Evolutionary conservation across 768 basidiomycete genomes (phyloP).

Genomic region (Sporobolomyces phaffii): DNA sequence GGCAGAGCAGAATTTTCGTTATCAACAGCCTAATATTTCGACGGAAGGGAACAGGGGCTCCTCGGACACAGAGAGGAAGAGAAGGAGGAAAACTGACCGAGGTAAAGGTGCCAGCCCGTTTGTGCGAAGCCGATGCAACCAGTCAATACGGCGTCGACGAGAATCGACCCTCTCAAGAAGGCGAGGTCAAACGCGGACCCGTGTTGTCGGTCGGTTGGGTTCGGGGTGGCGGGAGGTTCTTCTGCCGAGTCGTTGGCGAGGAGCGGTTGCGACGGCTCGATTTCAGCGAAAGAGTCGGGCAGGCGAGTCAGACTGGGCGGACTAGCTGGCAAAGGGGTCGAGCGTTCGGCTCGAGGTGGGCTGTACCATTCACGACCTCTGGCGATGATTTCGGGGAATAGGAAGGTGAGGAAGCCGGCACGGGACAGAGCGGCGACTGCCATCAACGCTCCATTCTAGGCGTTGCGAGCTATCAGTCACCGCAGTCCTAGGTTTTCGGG

Average conservation of each 20-base stretch:
- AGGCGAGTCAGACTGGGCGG: slow-evolving; percentile 23
- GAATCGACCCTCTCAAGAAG: slow-evolving; percentile 44
- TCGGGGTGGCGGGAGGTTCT: slow-evolving; percentile 13
- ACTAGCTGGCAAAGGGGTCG: slow-evolving; percentile 23
- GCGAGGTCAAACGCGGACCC: slow-evolving; percentile 44
- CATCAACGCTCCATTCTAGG: slow-evolving; percentile 37
- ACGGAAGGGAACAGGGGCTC: too few relatives aligned
- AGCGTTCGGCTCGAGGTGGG: slow-evolving; percentile 19
- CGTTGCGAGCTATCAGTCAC: neutral
- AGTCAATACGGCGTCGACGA: slow-evolving; percentile 44
- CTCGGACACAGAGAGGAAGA: slow-evolving; percentile 21
- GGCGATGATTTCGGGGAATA: slow-evolving; percentile 24
- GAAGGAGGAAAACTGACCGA: neutral
- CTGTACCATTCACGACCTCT: slow-evolving; percentile 42
- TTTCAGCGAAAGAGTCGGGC: slow-evolving; percentile 16
- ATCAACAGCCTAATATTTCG: too few relatives aligned
- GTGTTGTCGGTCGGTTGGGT: slow-evolving; percentile 38
- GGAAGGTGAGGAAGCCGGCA: slow-evolving; percentile 21
- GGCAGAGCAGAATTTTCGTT: too few relatives aligned
- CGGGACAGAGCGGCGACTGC: slow-evolving; percentile 33
- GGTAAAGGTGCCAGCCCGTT: slow-evolving; percentile 43
- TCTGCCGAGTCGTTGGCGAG: neutral
- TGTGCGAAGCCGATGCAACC: slow-evolving; percentile 33
- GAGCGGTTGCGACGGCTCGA: slow-evolving; percentile 12
- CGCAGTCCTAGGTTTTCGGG: too few relatives aligned